Evolutionary conservation across 2,329 filamentous ascomycete genomes (phyloP).

Genomic region (Camillea tinctor): DNA sequence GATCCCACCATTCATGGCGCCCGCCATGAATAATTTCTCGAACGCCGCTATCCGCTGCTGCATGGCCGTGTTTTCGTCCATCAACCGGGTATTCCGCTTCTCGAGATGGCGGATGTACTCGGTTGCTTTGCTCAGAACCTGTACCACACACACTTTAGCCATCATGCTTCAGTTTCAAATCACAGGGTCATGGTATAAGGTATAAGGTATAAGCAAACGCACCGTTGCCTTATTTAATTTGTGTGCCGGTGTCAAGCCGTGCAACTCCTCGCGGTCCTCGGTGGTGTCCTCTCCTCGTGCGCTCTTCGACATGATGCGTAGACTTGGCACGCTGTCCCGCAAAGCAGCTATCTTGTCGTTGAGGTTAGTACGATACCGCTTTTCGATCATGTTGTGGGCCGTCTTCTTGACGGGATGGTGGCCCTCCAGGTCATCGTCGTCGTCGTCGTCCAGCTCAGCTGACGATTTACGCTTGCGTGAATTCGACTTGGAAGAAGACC

Average conservation of each 20-base stretch:
- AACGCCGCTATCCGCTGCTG: conserved; percentile 74
- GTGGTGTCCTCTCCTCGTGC: conserved; percentile 65
- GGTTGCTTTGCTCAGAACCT: conserved; percentile 87
- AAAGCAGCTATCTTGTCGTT: conserved; percentile 96
- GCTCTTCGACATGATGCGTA: conserved; percentile 79
- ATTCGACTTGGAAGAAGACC: conserved; percentile 43
- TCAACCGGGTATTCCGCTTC: conserved; percentile 78
- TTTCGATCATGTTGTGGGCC: conserved; percentile 97
- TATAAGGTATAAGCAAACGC: conserved; percentile 26
- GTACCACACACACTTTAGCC: conserved; percentile 22
- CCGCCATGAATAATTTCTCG: conserved; percentile 75
- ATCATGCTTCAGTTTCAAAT: neutral
- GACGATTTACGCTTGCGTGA: conserved; percentile 70
- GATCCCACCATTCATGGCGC: conserved; percentile 65
- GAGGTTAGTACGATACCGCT: conserved; percentile 91
- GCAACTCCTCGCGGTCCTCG: conserved; percentile 75
- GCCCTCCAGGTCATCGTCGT: conserved; percentile 60
- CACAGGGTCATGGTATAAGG: no score
- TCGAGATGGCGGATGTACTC: conserved; percentile 95
- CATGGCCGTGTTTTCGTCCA: conserved; percentile 77
- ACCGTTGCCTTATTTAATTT: conserved; percentile 98
- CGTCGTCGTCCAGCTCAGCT: conserved; percentile 52
- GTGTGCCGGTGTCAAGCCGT: conserved; percentile 82
- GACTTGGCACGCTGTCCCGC: conserved; percentile 85
- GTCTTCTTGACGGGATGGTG: conserved; percentile 75